Base-by-base conservation (phyloP, 305 asterid species). In the Fraxinus sp. region DNA sequence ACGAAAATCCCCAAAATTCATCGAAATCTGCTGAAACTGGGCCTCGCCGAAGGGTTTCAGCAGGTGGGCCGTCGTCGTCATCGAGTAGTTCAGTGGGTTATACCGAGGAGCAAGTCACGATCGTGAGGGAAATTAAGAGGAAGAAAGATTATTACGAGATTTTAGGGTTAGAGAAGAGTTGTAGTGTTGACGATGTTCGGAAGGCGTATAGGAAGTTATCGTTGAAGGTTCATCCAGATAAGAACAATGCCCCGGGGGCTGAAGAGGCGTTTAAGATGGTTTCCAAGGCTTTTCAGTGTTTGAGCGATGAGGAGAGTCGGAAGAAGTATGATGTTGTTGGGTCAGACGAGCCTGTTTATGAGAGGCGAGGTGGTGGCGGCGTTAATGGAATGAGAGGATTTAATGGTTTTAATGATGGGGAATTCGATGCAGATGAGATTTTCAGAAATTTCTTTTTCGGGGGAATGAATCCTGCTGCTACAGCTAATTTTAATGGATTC, bases 191-290 rank as follows among this genome's bases (percentile, higher is more conserved):
- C 77, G 98, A 96, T 79, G 90, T 94, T 32, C 90, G 92, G 32
- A 96, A 93, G 89, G 97, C 98, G 3, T 96, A 96, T 77, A 88
- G 97, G 89, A 96, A 93, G 86, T 68, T 96, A 62, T 95, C 99
- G 0, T 78, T 95, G 89, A 95, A 94, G 86, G 99, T 95, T 79
- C 98, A 95, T 87, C 98, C 98, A 9, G 98, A 94, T 85, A 95
- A 95, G 89, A 95, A 95, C 86, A 89, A 86, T 43, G 97, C 98
- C 0, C 98, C 99, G 0, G 99, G 98, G 16, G 92, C 99, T 1
- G 99, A 96, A 85, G 99, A 96, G 84, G 97, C 97, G 7, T 96
- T 96, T 84, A 96, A 96, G 94, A 89, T 83, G 89, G 98, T 96
- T 1, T 96, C 99, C 2, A 96, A 91, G 88, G 98, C 98, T 35